These are phyloP conservation scores for Symbiotaphrina buchneri DNA, from an alignment of 495 filamentous ascomycete genomes.

Conservation along the genomic window DNA sequence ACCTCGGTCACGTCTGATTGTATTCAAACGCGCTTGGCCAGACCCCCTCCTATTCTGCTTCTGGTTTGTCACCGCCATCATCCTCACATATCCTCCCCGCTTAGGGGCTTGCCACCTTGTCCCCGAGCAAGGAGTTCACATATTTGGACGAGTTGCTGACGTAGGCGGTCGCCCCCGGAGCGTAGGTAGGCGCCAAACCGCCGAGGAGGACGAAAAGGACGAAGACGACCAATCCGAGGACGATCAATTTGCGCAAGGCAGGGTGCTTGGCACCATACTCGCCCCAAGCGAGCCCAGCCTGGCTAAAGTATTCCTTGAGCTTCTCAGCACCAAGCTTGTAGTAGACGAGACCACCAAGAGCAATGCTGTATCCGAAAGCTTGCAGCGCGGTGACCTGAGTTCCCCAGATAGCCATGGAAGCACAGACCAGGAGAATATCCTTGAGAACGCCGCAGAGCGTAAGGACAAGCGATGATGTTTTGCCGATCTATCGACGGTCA, in stretches of 20 bases:
- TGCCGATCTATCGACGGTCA: constrained; percentile 51
- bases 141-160: background rate
- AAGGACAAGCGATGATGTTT: constrained; percentile 87
- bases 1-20: too few relatives aligned
- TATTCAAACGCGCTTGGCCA: too few relatives aligned
- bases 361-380: constrained; percentile 87
- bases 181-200: constrained; percentile 21
- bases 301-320: constrained; percentile 52
- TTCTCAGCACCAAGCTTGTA: constrained; percentile 88
- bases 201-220: constrained; percentile 48
- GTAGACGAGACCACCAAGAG: constrained; percentile 77
- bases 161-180: constrained; percentile 1
- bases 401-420: constrained; percentile 77
- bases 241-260: constrained; percentile 47
- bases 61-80: background rate
- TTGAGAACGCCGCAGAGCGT: constrained; percentile 96
- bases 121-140: constrained; percentile 1
- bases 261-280: constrained; percentile 65
- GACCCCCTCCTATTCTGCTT: background rate
- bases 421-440: constrained; percentile 82
- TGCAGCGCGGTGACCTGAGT: constrained; percentile 65
- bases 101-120: background rate
- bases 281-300: constrained; percentile 52
- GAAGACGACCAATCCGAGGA: constrained; percentile 36
- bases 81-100: constrained; percentile 1